Base-by-base conservation (phyloP, 2,329 filamentous ascomycete species). In the Colletotrichum orchidophilum region DNA sequence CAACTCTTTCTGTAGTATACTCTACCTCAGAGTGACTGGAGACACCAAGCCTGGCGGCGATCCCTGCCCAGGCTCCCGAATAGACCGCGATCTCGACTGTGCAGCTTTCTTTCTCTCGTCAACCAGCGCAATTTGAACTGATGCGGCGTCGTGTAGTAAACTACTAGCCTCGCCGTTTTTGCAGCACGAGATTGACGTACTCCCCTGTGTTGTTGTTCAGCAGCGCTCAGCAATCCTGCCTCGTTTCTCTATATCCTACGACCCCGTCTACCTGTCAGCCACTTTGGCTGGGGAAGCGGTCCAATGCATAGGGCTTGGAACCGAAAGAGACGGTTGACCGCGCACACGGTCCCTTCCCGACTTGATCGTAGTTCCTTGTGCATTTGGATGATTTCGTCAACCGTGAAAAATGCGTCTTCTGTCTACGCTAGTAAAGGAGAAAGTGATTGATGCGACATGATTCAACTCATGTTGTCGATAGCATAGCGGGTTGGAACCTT, bases 241-340 rank as follows among this genome's bases (percentile, higher is more conserved):
- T 46, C 39, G 39, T n/a, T 46, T 46, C 39, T 46, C 6, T 18
- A n/a, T 46, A 9, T 46, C 8, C 7, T n/a, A 9, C 18, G 59
- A 31, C 29, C 35, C 50, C 39, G 64, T 68, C 50, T 52, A 31
- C 63, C 42, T 68, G 58, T 52, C 31, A 63, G 57, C 68, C 63
- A 68, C 52, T 63, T 39, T 39, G 57, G 39, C 26, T 29, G 33
- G 31, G 65, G 57, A 63, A 42, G 50, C 31, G 58, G 57, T 39
- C 59, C 21, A 29, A 46, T 49, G 42, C 31, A 31, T 35, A 46
- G 31, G 49, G 46, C 63, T 50, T 50, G 27, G 50, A 27, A 31
- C 67, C 42, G 31, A 35, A 13, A 33, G 21, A 58, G 55, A n/a
- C 50, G 50, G 35, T n/a, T 46, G 49, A 29, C 62, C 21, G 35